These are phyloP conservation scores for Leptographium wingfieldii DNA, from an alignment of 2,329 filamentous ascomycete genomes.

Conservation along the genomic window DNA sequence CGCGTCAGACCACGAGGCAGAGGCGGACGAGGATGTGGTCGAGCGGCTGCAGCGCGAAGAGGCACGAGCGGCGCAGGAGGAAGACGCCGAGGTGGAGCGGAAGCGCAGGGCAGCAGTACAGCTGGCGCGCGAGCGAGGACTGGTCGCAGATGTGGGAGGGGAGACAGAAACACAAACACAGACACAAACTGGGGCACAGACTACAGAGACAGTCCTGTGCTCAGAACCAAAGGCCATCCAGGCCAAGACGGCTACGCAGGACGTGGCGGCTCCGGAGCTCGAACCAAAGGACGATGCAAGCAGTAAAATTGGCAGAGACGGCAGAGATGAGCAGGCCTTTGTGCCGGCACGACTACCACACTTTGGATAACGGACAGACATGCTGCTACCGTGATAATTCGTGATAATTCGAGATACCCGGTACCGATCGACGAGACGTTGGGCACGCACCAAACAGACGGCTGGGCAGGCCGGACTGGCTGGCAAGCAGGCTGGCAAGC, in stretches of 20 bases:
- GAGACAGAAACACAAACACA: not conserved
- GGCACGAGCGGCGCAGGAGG: slow-evolving; percentile 33
- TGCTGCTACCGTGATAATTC: not conserved
- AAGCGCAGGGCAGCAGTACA: slow-evolving; percentile 39
- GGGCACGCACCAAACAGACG: too few species aligned
- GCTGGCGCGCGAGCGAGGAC: slow-evolving; percentile 36
- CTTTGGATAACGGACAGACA: slow-evolving; percentile 25
- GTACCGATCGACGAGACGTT: too few species aligned
- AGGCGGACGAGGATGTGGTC: slow-evolving; percentile 30
- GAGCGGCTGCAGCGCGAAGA: slow-evolving; percentile 43
- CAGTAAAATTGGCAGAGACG: not conserved
- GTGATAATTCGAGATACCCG: not conserved
- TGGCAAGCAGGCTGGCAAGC: too few species aligned
- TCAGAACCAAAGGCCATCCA: not conserved
- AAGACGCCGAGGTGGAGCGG: slow-evolving; percentile 39
- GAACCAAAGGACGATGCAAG: not conserved
- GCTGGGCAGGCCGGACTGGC: not conserved
- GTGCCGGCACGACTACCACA: slow-evolving; percentile 46
- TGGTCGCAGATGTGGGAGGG: slow-evolving; percentile 16
- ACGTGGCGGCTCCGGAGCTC: not conserved
- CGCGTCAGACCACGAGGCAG: not conserved
- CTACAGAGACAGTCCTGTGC: not conserved
- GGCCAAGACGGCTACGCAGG: too few species aligned
- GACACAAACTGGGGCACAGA: not conserved
- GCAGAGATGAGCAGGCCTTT: slow-evolving; percentile 22